Percentiles rank a stretch among this genome's conserved stretches.
Conservation (phyloP, 2,329 filamentous ascomycete species). For the Dryadomyces quercivorus region DNA sequence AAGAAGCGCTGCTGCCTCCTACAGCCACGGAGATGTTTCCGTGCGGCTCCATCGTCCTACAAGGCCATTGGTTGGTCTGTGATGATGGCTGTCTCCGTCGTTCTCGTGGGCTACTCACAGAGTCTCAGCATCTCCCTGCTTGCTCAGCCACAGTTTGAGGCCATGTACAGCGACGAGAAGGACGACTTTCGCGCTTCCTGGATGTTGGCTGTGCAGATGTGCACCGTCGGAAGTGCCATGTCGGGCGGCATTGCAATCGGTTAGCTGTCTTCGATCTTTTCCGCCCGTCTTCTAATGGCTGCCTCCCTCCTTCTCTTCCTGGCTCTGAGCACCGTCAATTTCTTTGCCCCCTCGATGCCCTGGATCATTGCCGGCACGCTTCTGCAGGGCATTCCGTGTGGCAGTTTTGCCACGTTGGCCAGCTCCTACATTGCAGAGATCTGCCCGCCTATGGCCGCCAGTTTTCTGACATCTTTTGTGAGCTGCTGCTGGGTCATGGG, state of each 20-base stretch:
- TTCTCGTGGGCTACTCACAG: slow-evolving; percentile 14
- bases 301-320: slow-evolving; percentile 7
- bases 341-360: slow-evolving; percentile 10
- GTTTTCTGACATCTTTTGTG: slow-evolving; percentile 12
- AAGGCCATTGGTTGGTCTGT: slow-evolving; percentile 12
- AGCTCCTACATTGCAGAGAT: slow-evolving; percentile 14
- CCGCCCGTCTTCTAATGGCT: slow-evolving; percentile 8
- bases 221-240: slow-evolving; percentile 11
- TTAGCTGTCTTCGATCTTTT: slow-evolving; percentile 10
- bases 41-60: not conserved
- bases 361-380: slow-evolving; percentile 12
- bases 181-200: slow-evolving; percentile 9
- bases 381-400: slow-evolving; percentile 12
- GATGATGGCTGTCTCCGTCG: slow-evolving; percentile 11
- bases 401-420: slow-evolving; percentile 13
- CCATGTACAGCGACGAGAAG: slow-evolving; percentile 14
- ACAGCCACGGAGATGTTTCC: not conserved
- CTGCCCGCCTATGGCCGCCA: slow-evolving; percentile 9
- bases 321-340: slow-evolving; percentile 10
- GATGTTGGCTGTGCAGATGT: slow-evolving; percentile 13
- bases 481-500: slow-evolving; percentile 14
- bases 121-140: slow-evolving; percentile 13
- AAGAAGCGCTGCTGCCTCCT: not conserved
- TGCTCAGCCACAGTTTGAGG: slow-evolving; percentile 14
- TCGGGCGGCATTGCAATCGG: slow-evolving; percentile 10